Conservation (phyloP, 768 basidiomycete species). For the Thelephora ganbajun region DNA sequence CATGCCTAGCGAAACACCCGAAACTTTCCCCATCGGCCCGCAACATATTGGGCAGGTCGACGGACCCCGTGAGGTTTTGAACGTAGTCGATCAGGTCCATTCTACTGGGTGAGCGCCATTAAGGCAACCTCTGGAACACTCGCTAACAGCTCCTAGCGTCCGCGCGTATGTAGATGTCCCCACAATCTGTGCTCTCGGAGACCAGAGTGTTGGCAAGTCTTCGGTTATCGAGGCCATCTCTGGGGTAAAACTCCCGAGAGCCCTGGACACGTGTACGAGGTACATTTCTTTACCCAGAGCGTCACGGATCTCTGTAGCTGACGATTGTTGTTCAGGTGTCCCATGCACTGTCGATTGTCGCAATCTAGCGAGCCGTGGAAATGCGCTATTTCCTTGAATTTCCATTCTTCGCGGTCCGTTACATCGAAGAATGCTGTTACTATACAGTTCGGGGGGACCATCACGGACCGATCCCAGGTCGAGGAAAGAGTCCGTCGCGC, state of each 20-base stretch:
- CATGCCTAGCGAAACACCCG: too few relatives aligned
- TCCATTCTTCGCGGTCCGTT: slow-evolving; percentile 22
- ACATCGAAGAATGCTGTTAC: slow-evolving; percentile 13
- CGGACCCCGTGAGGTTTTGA: too few relatives aligned
- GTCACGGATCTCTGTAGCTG: neutral
- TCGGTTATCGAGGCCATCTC: slow-evolving; percentile 37
- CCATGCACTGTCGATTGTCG: slow-evolving; percentile 22
- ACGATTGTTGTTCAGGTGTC: slow-evolving; percentile 9
- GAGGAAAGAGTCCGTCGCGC: slow-evolving; percentile 44
- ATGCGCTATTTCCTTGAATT: slow-evolving; percentile 29
- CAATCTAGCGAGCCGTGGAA: slow-evolving; percentile 13
- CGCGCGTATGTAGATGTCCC: too few relatives aligned
- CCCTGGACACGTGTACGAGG: slow-evolving; percentile 29
- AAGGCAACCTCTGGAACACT: too few relatives aligned
- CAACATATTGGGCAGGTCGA: too few relatives aligned
- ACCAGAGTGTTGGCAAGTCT: slow-evolving; percentile 36
- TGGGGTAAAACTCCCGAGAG: slow-evolving; percentile 19
- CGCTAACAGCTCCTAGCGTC: too few relatives aligned
- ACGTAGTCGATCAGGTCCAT: too few relatives aligned
- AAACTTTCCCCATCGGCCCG: too few relatives aligned
- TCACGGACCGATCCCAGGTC: slow-evolving; percentile 28
- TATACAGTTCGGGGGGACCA: slow-evolving; percentile 25
- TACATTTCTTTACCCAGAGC: neutral
- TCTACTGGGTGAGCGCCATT: too few relatives aligned
- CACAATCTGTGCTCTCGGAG: slow-evolving; percentile 35